Percentiles rank a stretch among this genome's conserved stretches.
Conservation (phyloP, 2,329 filamentous ascomycete genomes). For the Eutypella sp. region DNA sequence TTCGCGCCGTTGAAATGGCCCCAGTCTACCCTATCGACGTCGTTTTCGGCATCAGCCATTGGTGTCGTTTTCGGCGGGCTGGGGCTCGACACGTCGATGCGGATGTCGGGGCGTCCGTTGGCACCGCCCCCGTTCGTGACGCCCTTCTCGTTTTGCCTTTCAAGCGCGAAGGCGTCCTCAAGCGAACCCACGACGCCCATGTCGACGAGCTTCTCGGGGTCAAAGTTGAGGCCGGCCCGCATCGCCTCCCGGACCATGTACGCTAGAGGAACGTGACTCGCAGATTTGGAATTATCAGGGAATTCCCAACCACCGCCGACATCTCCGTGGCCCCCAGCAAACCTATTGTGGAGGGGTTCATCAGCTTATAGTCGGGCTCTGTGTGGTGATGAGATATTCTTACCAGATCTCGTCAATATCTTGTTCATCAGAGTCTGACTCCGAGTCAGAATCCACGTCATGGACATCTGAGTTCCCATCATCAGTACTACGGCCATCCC, state of each 20-base stretch:
- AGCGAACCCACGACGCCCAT: conserved; percentile 55
- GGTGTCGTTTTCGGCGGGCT: conserved; percentile 5
- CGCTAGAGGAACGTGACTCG: conserved; percentile 63
- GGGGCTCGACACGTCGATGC: conserved; percentile 27
- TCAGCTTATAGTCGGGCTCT: too few species aligned
- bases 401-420: conserved; percentile 74
- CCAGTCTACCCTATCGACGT: conserved; percentile 8
- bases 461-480: conserved; percentile 29
- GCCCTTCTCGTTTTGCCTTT: conserved; percentile 5
- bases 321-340: conserved; percentile 73
- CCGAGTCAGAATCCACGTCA: conserved; percentile 30
- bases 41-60: neutral
- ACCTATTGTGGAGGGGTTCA: conserved; percentile 34
- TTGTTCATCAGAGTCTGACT: conserved; percentile 49
- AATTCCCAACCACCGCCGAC: conserved; percentile 72
- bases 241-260: conserved; percentile 66
- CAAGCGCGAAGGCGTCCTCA: conserved; percentile 24
- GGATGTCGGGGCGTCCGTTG: conserved; percentile 31
- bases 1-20: conserved; percentile 10
- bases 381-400: neutral
- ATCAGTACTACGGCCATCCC: conserved; percentile 8
- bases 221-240: conserved; percentile 65
- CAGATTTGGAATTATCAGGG: conserved; percentile 50
- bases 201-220: conserved; percentile 60
- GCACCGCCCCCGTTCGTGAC: conserved; percentile 2